Evolutionary conservation across 306 rosid genomes (phyloP), one percentile per base, ranked within the genome.

Genomic region (Carpinus viminea): DNA sequence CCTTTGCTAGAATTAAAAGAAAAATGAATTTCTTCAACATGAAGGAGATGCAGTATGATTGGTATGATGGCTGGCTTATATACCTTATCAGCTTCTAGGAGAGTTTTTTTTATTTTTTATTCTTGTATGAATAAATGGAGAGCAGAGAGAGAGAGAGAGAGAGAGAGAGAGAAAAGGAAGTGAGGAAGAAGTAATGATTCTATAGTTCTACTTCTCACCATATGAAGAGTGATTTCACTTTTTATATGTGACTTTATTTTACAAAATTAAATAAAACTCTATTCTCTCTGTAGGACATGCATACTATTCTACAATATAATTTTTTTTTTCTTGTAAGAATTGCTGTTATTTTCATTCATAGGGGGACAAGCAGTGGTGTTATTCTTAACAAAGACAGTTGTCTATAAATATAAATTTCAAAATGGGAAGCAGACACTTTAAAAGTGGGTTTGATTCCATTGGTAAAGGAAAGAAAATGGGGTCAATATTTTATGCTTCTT

Each of bases 301-400:
- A 41, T 68, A 34, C 45, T n/a, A 13, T 12, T 60, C 15, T 26
- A n/a, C 20, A 50, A 50, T 50, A 50, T 48, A 48, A 48, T 31
- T 24, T 24, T 24, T 24, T 24, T 24, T 24, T 24, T 24, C 26
- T 24, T 38, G 43, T 38, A 38, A 38, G 43, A 38, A 38, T 3
- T 38, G 43, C 43, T 38, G 43, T 38, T 4, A 38, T 38, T 38
- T 38, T 38, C 43, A 38, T 38, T 59, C 86, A 79, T 79, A 55
- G 90, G 89, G 89, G 76, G 91, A 88, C 92, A 89, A 85, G 87
- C 28, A 50, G 66, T 83, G 69, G 78, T 79, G 82, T 85, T 86
- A 81, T 78, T 80, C 84, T 81, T 83, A 71, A 74, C 76, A 80
- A 86, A 85, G 89, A 89, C 91, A 91, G 90, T 73, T 88, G 96